A percentile compares a stretch with the other conserved stretches of the same genome.
Conservation (phyloP, 176 grass and related monocot species). For the Carex kokanica region DNA sequence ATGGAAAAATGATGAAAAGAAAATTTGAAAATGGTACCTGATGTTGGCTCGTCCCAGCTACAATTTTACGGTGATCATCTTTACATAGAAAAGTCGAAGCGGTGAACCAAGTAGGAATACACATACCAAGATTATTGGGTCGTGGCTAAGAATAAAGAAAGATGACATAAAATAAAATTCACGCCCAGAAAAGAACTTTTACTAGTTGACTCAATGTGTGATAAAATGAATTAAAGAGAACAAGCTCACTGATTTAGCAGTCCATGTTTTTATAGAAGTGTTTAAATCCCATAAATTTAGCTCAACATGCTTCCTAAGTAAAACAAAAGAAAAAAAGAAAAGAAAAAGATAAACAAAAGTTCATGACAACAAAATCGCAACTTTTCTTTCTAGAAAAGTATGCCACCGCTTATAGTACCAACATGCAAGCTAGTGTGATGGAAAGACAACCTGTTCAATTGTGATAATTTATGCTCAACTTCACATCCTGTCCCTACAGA, state of each 20-base stretch:
- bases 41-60: conserved; percentile 70
- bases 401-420: background rate
- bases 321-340: background rate
- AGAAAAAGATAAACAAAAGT: background rate
- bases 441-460: background rate
- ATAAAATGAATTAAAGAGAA: conserved; percentile 9
- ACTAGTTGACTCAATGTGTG: background rate
- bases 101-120: conserved; percentile 70
- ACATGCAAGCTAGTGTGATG: background rate
- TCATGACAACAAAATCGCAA: background rate
- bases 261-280: conserved; percentile 67
- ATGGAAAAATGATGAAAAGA: conserved; percentile 15
- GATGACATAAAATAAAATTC: conserved; percentile 28
- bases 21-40: conserved; percentile 46
- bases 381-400: background rate
- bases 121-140: conserved; percentile 79
- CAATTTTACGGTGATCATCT: conserved; percentile 97
- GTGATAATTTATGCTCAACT: background rate
- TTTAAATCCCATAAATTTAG: conserved; percentile 87
- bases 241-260: conserved; percentile 80
- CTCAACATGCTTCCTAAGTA: conserved; percentile 65
- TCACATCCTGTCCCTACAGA: background rate
- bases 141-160: conserved; percentile 51
- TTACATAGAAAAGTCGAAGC: conserved; percentile 81
- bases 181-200: background rate